Base-by-base conservation (phyloP, 2,329 filamentous ascomycete species). In the Exophiala bonariae region DNA sequence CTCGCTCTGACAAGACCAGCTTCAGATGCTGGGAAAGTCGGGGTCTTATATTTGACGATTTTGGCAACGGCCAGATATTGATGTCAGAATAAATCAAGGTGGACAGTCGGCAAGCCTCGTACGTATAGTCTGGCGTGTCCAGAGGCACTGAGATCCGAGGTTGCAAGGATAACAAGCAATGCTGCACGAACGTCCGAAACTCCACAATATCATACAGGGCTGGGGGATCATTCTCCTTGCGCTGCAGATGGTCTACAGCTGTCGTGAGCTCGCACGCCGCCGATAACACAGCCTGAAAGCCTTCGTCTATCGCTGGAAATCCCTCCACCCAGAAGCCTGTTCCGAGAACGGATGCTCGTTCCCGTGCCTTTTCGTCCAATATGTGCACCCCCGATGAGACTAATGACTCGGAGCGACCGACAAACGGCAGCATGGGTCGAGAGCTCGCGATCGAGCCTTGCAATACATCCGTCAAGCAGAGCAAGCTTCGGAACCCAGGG, bases 31-130 rank as follows among this genome's bases (percentile, higher is more conserved):
- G n/a, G 23, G 39, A 19, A 3, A 41, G 23, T 8, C 39, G 39
- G 14, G 39, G 23, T 13, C 39, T 23, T 13, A 17, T 30, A 3
- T 19, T 14, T 16, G 39, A 28, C 8, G 39, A 41, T 4, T 23
- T 10, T 11, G 39, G 39, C 26, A 41, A 11, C 3, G 39, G 39
- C 39, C 39, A 41, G 11, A 41, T 31, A 30, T 41, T 41, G 20
- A 41, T 19, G 39, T 41, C 39, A 11, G 39, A 28, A 19, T 41
- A 41, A 18, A 41, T 41, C 23, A 41, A 14, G 6, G 22, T 16
- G 3, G 39, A 19, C 10, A 41, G 17, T 10, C 39, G 39, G 18
- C 22, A 30, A 4, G 23, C 26, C 31, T 41, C 26, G 14, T 41
- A 41, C 2, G 31, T 19, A 17, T 41, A 30, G 23, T 41, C 39